Percentiles rank a stretch among this genome's conserved stretches.
Conservation (phyloP, 345 rosid species). For the Aegle marmelos region DNA sequence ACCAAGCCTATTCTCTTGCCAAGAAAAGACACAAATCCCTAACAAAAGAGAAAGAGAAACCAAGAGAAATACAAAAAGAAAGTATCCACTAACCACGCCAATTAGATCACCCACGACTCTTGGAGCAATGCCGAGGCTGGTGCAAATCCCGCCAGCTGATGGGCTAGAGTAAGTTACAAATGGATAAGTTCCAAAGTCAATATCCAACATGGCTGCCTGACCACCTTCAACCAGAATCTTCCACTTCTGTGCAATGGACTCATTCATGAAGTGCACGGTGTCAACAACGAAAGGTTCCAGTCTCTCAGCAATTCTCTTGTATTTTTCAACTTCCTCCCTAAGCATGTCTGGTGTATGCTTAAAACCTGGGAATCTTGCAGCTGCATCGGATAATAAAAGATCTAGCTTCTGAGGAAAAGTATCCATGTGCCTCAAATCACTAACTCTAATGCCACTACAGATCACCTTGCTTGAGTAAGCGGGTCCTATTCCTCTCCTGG, state of each 20-base stretch:
- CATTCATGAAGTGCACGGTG: slow-evolving; percentile 82
- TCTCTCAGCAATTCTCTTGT: slow-evolving; percentile 90
- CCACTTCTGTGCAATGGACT: slow-evolving; percentile 68
- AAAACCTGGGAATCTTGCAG: slow-evolving; percentile 69
- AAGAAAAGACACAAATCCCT: background rate
- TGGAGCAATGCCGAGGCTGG: slow-evolving; percentile 96
- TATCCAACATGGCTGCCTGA: slow-evolving; percentile 96
- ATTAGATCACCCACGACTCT: slow-evolving; percentile 85
- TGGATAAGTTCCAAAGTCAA: slow-evolving; percentile 96
- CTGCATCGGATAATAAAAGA: slow-evolving; percentile 62
- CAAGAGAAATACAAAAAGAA: slow-evolving; percentile 1
- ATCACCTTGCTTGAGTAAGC: slow-evolving; percentile 79
- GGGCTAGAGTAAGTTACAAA: slow-evolving; percentile 98
- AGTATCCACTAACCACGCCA: slow-evolving; percentile 69
- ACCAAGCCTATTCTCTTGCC: background rate
- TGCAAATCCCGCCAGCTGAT: slow-evolving; percentile 97
- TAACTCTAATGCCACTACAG: slow-evolving; percentile 85
- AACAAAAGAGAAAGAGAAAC: background rate
- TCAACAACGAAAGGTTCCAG: slow-evolving; percentile 85
- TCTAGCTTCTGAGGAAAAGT: slow-evolving; percentile 90
- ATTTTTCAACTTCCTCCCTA: slow-evolving; percentile 75
- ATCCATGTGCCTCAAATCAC: slow-evolving; percentile 94
- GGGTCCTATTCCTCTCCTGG: slow-evolving; percentile 96
- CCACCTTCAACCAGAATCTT: slow-evolving; percentile 97
- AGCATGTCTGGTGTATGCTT: slow-evolving; percentile 79